A percentile compares a stretch with the other conserved stretches of the same genome.
phyloP scores from a whole-genome alignment of 1,284 basidiomycete species.

The Microbotryum lychnidis-dioicae region DNA sequence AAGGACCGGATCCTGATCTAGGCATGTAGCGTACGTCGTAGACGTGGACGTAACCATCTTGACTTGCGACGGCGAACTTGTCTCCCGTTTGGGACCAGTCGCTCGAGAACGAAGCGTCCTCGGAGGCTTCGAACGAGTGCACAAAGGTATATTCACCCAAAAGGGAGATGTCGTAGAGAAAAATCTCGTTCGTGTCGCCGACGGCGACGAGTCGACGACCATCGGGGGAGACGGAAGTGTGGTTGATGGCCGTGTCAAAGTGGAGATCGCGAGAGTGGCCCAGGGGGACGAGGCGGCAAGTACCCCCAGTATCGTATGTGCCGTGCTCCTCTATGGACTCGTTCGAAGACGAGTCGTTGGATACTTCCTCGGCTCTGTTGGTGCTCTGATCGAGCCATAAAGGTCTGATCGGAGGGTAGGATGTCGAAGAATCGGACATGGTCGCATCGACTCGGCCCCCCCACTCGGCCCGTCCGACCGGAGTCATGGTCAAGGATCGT shows the following conservation, averaged over 20 bases:
- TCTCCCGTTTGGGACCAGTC: conserved; percentile 69
- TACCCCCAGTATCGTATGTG: conserved; percentile 7
- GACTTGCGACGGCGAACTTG: conserved; percentile 75
- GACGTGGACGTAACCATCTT: conserved; percentile 64
- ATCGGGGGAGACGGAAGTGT: conserved; percentile 72
- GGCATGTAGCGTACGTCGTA: conserved; percentile 41
- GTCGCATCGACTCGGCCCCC: conserved; percentile 1
- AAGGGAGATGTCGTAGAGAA: conserved; percentile 59
- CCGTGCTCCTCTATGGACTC: conserved; percentile 22
- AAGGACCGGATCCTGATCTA: neutral
- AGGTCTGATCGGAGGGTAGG: neutral
- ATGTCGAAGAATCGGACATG: neutral
- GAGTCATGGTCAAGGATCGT: neutral
- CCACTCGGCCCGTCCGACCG: neutral
- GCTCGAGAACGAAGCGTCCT: conserved; percentile 62
- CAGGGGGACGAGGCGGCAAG: conserved; percentile 11
- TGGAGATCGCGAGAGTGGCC: conserved; percentile 39
- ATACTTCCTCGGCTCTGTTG: too few species aligned
- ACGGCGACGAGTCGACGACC: conserved; percentile 73
- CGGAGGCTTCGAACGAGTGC: conserved; percentile 37
- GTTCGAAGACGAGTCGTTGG: neutral
- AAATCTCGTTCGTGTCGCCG: conserved; percentile 73
- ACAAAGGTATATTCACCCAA: conserved; percentile 26
- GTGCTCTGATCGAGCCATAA: too few species aligned
- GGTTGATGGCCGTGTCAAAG: conserved; percentile 61